phyloP scores from a whole-genome alignment of 2,329 filamentous ascomycete species.

The Colletotrichum caudatum region DNA sequence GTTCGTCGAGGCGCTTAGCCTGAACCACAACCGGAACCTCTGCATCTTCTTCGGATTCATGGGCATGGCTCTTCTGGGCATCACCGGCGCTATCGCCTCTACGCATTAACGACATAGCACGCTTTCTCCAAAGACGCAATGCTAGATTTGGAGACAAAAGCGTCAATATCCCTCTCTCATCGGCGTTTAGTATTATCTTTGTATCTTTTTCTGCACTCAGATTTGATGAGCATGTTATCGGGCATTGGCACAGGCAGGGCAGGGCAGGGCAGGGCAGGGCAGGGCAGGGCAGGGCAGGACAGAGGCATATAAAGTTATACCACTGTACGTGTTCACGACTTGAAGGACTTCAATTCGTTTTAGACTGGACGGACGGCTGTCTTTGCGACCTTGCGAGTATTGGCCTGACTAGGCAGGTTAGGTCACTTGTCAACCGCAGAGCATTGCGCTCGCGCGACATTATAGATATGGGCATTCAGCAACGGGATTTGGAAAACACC shows the following conservation, averaged over 20 bases:
- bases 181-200: slow-evolving; percentile 14
- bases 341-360: slow-evolving; percentile 1
- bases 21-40: slow-evolving; percentile 83
- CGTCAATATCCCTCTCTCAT: slow-evolving; percentile 1
- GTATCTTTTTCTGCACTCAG: slow-evolving; percentile 15
- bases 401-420: background rate
- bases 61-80: slow-evolving; percentile 87
- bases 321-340: background rate
- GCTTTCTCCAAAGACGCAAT: background rate
- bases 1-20: slow-evolving; percentile 84
- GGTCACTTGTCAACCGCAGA: background rate
- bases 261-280: background rate
- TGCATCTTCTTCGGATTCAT: slow-evolving; percentile 85
- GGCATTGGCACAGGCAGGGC: slow-evolving; percentile 1
- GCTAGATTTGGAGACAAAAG: background rate
- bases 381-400: background rate
- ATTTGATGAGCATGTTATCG: background rate
- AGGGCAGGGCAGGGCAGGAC: background rate
- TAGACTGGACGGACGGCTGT: background rate
- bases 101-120: slow-evolving; percentile 23
- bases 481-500: background rate
- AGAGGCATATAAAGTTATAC: slow-evolving; percentile 3
- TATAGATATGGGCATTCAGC: slow-evolving; percentile 17
- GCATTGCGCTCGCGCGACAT: background rate
- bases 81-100: slow-evolving; percentile 74